Evolutionary conservation across 1,139 yeast genomes (phyloP).

Genomic region (Magnusiomyces suaveolens): DNA sequence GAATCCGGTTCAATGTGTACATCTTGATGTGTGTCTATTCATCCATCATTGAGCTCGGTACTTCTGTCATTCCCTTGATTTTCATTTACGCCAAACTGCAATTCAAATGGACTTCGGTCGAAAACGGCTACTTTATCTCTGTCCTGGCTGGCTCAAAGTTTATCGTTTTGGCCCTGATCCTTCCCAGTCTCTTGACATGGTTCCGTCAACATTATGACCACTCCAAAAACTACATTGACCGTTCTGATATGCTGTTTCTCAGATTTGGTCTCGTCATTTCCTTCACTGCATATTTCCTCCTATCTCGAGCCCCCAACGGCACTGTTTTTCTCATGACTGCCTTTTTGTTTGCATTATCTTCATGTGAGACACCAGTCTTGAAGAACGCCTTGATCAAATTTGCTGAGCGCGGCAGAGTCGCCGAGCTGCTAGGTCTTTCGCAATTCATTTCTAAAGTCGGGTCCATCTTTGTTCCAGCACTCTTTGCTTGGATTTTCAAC

Average conservation of each 20-base stretch:
- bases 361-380: slow-evolving; percentile 35
- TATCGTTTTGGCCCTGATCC: slow-evolving; percentile 35
- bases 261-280: slow-evolving; percentile 36
- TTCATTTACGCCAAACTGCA: slow-evolving; percentile 50
- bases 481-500: slow-evolving; percentile 25
- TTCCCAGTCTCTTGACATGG: slow-evolving; percentile 38
- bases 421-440: slow-evolving; percentile 30
- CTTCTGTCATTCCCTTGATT: slow-evolving; percentile 38
- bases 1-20: slow-evolving; percentile 40
- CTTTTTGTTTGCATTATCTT: slow-evolving; percentile 35
- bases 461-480: slow-evolving; percentile 25
- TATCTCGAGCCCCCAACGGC: slow-evolving; percentile 32
- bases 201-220: slow-evolving; percentile 25
- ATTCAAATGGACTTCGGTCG: slow-evolving; percentile 51
- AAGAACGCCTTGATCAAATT: slow-evolving; percentile 46
- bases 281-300: slow-evolving; percentile 36
- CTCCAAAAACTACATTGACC: slow-evolving; percentile 36
- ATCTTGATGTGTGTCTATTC: slow-evolving; percentile 43
- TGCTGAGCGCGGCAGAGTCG: slow-evolving; percentile 29
- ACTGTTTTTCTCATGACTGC: slow-evolving; percentile 37
- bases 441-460: slow-evolving; percentile 25
- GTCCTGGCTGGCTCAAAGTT: slow-evolving; percentile 42
- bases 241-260: slow-evolving; percentile 43
- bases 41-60: slow-evolving; percentile 31
- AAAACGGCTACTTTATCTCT: slow-evolving; percentile 53